phyloP scores from a whole-genome alignment of 2,329 filamentous ascomycete genomes.

The Exophiala sp. region DNA sequence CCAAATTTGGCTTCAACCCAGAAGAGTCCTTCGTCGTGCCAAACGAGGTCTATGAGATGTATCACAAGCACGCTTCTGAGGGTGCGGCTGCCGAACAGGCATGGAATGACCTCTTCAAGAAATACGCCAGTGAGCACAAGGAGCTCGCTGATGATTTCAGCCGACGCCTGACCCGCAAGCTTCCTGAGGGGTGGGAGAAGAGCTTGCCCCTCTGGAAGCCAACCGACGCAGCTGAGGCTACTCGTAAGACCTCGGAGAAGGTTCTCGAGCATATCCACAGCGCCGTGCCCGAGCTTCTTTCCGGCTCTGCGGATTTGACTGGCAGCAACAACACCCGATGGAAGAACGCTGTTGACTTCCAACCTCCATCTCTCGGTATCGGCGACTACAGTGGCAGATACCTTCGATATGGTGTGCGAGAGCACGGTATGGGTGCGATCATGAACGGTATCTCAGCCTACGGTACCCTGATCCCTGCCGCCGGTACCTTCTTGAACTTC shows the following conservation, averaged over 20 bases:
- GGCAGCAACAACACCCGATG: conserved; percentile 98
- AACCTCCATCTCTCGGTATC: conserved; percentile 79
- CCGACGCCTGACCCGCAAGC: conserved; percentile 75
- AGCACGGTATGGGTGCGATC: conserved; percentile 51
- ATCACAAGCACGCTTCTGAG: conserved; percentile 77
- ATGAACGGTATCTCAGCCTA: conserved; percentile 83
- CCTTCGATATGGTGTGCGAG: conserved; percentile 53
- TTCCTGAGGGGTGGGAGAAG: conserved; percentile 97
- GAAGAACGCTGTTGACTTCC: conserved; percentile 97
- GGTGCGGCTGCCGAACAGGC: conserved; percentile 87
- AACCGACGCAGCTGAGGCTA: conserved; percentile 77
- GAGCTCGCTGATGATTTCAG: conserved; percentile 74
- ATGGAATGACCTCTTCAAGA: conserved; percentile 90
- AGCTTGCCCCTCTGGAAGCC: conserved; percentile 86
- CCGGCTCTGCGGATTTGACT: conserved; percentile 95
- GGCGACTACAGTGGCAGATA: conserved; percentile 91
- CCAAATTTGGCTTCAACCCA: conserved; percentile 93
- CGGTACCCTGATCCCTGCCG: conserved; percentile 88
- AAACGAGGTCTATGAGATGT: conserved; percentile 89
- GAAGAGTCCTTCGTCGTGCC: conserved; percentile 89
- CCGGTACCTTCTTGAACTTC: conserved; percentile 98
- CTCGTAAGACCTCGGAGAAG: conserved; percentile 92
- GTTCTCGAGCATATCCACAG: conserved; percentile 85
- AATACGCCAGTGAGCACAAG: conserved; percentile 77
- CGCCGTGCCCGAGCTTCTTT: conserved; percentile 82